Evolutionary conservation across 2,329 filamentous ascomycete genomes (phyloP).

Genomic region (Dryadomyces sulphureus): DNA sequence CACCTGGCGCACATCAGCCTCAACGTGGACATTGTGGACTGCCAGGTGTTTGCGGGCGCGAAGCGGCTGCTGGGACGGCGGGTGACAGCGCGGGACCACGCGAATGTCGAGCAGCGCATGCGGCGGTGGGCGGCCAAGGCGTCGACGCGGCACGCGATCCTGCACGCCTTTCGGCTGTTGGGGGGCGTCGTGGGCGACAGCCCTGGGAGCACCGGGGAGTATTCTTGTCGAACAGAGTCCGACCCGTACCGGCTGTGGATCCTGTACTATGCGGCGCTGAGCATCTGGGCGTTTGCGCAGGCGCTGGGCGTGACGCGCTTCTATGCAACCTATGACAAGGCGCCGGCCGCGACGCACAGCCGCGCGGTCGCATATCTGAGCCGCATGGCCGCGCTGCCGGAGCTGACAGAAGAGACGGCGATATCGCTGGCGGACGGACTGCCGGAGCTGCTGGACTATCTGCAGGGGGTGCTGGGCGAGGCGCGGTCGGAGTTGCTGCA

Average conservation of each 20-base stretch:
- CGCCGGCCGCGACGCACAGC: conserved; percentile 13
- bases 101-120: conserved; percentile 61
- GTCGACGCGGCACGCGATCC: conserved; percentile 65
- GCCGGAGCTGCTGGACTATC: conserved; percentile 28
- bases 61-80: conserved; percentile 57
- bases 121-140: conserved; percentile 62
- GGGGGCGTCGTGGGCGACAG: conserved; percentile 52
- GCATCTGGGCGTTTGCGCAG: conserved; percentile 79
- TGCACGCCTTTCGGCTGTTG: conserved; percentile 76
- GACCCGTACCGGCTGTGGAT: conserved; percentile 83
- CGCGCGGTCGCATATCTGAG: conserved; percentile 31
- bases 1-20: conserved; percentile 81
- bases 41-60: conserved; percentile 75
- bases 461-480: conserved; percentile 27
- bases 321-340: background rate
- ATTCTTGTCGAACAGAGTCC: conserved; percentile 63
- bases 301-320: conserved; percentile 37
- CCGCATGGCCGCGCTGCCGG: conserved; percentile 53
- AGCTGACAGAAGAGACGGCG: conserved; percentile 53
- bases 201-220: conserved; percentile 29
- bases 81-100: conserved; percentile 62
- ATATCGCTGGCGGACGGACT: conserved; percentile 47
- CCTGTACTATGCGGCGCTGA: conserved; percentile 71
- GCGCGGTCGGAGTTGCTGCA: conserved; percentile 53
- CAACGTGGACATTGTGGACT: conserved; percentile 78